Evolutionary conservation across 176 grass and related monocot genomes (phyloP).

Genomic region (Tillandsia fasciculata): DNA sequence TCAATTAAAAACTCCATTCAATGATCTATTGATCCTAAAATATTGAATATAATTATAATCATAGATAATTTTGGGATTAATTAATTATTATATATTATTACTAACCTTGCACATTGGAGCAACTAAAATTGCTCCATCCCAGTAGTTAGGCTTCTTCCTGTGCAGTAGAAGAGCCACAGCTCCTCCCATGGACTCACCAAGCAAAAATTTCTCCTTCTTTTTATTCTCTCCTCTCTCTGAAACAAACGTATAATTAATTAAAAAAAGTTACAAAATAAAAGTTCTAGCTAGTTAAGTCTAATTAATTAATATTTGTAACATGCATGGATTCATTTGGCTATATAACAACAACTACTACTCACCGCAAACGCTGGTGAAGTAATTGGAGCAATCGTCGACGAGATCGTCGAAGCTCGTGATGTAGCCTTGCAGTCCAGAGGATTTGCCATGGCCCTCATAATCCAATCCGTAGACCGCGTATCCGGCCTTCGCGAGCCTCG

Average conservation of each 20-base stretch:
- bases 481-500: slow-evolving; percentile 39
- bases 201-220: slow-evolving; percentile 32
- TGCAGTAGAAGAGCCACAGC: slow-evolving; percentile 54
- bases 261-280: not conserved
- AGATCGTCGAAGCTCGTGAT: slow-evolving; percentile 36
- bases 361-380: slow-evolving; percentile 54
- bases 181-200: slow-evolving; percentile 78
- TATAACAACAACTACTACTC: too few relatives aligned
- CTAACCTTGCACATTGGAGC: slow-evolving; percentile 82
- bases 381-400: slow-evolving; percentile 34
- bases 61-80: too few relatives aligned
- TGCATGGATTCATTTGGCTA: too few relatives aligned
- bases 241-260: not conserved
- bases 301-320: too few relatives aligned
- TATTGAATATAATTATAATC: not conserved
- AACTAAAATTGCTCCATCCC: slow-evolving; percentile 60
- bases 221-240: slow-evolving; percentile 39
- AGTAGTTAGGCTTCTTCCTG: slow-evolving; percentile 46
- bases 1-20: not conserved
- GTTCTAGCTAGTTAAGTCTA: not conserved
- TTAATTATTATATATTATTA: not conserved
- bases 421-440: slow-evolving; percentile 59
- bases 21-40: not conserved
- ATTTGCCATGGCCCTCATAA: slow-evolving; percentile 71
- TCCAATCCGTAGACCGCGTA: slow-evolving; percentile 66